Evolutionary conservation across 345 rosid species (phyloP).

Genomic region (Corchorus capsularis): DNA sequence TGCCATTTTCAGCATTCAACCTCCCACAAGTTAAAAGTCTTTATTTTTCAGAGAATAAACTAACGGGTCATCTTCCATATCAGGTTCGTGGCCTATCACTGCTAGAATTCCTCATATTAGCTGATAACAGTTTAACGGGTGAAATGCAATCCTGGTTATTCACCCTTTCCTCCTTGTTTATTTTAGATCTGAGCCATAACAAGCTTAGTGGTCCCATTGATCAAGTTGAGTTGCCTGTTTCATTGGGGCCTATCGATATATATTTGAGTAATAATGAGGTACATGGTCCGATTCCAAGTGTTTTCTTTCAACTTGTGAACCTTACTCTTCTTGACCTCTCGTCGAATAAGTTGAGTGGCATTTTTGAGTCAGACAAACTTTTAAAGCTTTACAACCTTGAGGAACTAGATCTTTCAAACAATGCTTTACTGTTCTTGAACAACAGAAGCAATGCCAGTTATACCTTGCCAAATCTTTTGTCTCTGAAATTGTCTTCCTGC

Average conservation of each 20-base stretch:
- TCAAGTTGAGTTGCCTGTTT: neutral
- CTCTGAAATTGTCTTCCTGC: neutral
- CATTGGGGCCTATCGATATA: neutral
- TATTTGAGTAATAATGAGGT: neutral
- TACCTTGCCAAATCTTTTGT: neutral
- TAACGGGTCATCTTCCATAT: too few relatives aligned
- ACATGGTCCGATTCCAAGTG: neutral
- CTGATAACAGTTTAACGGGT: too few relatives aligned
- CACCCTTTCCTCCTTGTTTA: neutral
- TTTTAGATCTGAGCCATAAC: neutral
- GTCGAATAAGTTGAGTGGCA: neutral
- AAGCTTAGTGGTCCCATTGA: neutral
- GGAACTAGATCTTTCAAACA: neutral
- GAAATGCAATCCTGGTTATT: neutral
- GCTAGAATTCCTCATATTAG: too few relatives aligned
- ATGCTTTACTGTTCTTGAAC: neutral
- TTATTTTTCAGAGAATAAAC: too few relatives aligned
- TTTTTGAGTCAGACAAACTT: neutral
- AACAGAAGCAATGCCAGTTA: neutral
- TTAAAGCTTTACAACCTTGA: neutral
- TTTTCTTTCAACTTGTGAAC: neutral
- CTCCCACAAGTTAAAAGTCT: too few relatives aligned
- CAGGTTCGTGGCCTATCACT: too few relatives aligned
- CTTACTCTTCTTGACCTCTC: neutral
- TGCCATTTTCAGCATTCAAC: too few relatives aligned